Evolutionary conservation across 2,329 filamentous ascomycete genomes (phyloP), one percentile per base, ranked within the genome.

Genomic region (Whalleya microplaca): DNA sequence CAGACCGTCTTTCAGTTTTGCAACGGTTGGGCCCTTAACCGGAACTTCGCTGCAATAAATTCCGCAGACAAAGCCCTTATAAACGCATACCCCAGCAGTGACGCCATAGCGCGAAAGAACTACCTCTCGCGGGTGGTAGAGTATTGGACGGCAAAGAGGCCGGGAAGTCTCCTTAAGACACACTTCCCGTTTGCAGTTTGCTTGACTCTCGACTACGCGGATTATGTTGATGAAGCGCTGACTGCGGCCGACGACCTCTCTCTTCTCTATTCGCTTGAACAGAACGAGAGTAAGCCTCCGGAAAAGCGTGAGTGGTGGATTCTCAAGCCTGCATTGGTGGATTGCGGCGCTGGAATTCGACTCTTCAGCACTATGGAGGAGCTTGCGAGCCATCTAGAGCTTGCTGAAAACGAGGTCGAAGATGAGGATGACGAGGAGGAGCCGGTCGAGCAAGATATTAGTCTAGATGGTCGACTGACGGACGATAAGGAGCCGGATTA

Each of bases 81-180:
- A 55, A 76, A 76, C 43, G 72, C 73, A 0, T 76, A 76, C 21
- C 73, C 73, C 16, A 75, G 69, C 56, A 76, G 73, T 53, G 73
- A 76, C 46, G 73, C 73, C 2, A 53, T 76, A 2, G 71, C 73
- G 9, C 64, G 74, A 2, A 76, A 76, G 32, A 72, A 76, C 53
- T 70, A 70, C 43, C 69, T 76, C 29, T 67, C 72, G 3, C 59
- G 56, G 1, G 69, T 71, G 1, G 69, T 73, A 5, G 72, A 75
- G 32, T 74, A 70, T 21, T 76, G 74, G 74, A 65, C 68, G 0
- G 69, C 73, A 0, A 76, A 76, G 46, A 62, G 73, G 6, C 69
- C 72, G 1, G 60, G 66, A 0, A 75, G 70, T 48, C 66, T 69
- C 0, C 62, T 76, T 1, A 68, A 59, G n/a, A 60, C 57, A 0